Conservation (phyloP, 148 eudicot genomes). For the Salicornia ramosissima region DNA sequence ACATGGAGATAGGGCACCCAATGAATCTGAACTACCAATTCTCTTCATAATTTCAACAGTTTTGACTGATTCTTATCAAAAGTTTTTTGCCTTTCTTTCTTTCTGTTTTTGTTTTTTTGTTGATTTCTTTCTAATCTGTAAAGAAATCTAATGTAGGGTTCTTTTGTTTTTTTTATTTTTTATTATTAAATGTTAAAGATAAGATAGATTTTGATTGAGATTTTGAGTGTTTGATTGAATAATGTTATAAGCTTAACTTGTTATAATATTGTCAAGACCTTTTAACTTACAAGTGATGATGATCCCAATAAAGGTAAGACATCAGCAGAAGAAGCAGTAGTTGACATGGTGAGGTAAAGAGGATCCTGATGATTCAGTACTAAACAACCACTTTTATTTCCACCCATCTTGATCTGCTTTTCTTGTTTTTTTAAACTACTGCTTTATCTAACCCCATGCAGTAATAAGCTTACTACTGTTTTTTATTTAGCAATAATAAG, state of each 20-base stretch:
- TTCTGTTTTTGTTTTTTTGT: neutral
- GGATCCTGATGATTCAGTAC: conserved; percentile 7
- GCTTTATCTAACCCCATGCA: conserved; percentile 43
- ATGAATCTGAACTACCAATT: conserved; percentile 66
- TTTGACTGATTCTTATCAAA: neutral
- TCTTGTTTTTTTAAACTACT: conserved; percentile 21
- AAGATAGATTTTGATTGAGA: neutral
- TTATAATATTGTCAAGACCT: neutral
- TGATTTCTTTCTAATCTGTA: neutral
- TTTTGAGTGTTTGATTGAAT: neutral
- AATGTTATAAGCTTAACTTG: too few relatives aligned
- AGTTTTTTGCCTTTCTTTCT: neutral
- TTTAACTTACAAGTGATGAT: conserved; percentile 13
- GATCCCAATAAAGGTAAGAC: conserved; percentile 2
- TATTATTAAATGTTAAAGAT: too few relatives aligned
- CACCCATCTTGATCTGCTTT: conserved; percentile 21
- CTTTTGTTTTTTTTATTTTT: neutral
- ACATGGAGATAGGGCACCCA: conserved; percentile 71
- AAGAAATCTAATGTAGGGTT: neutral
- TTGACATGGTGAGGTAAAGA: neutral
- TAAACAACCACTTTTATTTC: conserved; percentile 8
- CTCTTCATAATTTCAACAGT: conserved; percentile 60
- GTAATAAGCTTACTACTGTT: conserved; percentile 13
- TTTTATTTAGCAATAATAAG: too few relatives aligned
- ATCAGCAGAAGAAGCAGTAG: neutral